These are phyloP conservation scores for Hypoxylon sp. DNA, from an alignment of 2,329 filamentous ascomycete species.

Conservation along the genomic window DNA sequence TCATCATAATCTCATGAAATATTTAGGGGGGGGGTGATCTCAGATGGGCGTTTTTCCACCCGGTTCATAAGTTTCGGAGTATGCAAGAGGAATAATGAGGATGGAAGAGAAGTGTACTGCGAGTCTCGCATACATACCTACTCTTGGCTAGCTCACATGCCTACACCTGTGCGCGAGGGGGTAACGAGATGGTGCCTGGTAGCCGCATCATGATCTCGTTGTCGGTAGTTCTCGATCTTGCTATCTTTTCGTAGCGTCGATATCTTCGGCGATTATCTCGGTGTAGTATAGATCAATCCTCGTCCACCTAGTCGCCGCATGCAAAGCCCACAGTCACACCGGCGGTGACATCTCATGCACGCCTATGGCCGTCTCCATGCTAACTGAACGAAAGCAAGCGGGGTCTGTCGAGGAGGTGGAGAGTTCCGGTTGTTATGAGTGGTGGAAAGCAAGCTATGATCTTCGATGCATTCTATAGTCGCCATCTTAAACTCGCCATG, in stretches of 20 bases:
- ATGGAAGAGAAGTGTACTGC: neutral
- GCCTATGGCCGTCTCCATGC: constrained; percentile 32
- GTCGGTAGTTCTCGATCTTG: neutral
- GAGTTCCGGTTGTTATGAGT: constrained; percentile 12
- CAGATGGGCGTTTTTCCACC: neutral
- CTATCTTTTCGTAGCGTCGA: neutral
- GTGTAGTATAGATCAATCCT: constrained; percentile 37
- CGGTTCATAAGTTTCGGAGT: neutral
- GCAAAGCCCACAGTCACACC: constrained; percentile 39
- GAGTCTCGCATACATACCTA: neutral
- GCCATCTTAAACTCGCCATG: constrained; percentile 6
- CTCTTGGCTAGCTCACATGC: neutral
- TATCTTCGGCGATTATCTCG: constrained; percentile 30
- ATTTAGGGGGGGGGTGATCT: no score
- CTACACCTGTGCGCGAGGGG: neutral
- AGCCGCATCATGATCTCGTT: neutral
- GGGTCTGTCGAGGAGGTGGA: neutral
- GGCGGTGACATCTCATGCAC: constrained; percentile 27
- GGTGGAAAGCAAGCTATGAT: constrained; percentile 3
- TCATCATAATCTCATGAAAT: neutral
- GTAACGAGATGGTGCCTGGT: neutral
- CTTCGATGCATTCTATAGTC: constrained; percentile 1
- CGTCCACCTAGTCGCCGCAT: constrained; percentile 40
- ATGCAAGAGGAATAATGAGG: neutral
- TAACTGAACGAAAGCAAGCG: constrained; percentile 20